Conservation (phyloP, 83 land plant species). For the Diphasiastrum complanatum region DNA sequence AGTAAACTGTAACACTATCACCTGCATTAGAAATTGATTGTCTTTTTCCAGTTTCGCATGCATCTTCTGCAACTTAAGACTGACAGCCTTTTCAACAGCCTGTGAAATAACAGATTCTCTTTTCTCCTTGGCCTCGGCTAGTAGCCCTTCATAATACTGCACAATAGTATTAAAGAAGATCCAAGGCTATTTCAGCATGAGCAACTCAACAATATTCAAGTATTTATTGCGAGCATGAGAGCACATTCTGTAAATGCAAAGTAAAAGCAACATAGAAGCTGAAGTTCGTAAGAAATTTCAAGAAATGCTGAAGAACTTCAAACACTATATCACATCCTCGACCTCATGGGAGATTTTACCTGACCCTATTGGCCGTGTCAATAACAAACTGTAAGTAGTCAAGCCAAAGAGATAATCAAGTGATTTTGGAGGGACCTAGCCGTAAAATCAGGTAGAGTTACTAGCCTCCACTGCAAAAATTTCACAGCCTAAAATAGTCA, state of each 20-base stretch:
- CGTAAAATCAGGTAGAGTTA: too few relatives aligned
- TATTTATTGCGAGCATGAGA: not conserved
- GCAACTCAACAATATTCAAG: not conserved
- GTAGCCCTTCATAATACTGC: slow-evolving; percentile 71
- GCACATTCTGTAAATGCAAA: not conserved
- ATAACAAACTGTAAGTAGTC: too few relatives aligned
- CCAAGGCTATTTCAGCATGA: too few relatives aligned
- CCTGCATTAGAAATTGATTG: slow-evolving; percentile 54
- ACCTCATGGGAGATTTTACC: too few relatives aligned
- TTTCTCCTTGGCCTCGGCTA: slow-evolving; percentile 54
- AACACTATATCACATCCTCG: too few relatives aligned
- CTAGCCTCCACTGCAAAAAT: too few relatives aligned
- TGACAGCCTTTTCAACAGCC: slow-evolving; percentile 64
- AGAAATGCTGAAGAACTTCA: too few relatives aligned
- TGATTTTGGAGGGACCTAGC: too few relatives aligned
- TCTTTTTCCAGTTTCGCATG: slow-evolving; percentile 65
- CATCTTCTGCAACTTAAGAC: slow-evolving; percentile 52
- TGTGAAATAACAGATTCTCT: slow-evolving; percentile 53
- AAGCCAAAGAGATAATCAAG: too few relatives aligned
- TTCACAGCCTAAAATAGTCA: too few relatives aligned
- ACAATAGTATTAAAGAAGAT: slow-evolving; percentile 6
- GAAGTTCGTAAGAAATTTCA: not conserved
- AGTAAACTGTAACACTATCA: slow-evolving; percentile 13
- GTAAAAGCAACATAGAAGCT: not conserved
- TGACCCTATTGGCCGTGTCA: too few relatives aligned